Percentiles rank a stretch among this genome's conserved stretches.
Conservation (phyloP, 2,329 filamentous ascomycete genomes). For the Colletotrichum sp. region DNA sequence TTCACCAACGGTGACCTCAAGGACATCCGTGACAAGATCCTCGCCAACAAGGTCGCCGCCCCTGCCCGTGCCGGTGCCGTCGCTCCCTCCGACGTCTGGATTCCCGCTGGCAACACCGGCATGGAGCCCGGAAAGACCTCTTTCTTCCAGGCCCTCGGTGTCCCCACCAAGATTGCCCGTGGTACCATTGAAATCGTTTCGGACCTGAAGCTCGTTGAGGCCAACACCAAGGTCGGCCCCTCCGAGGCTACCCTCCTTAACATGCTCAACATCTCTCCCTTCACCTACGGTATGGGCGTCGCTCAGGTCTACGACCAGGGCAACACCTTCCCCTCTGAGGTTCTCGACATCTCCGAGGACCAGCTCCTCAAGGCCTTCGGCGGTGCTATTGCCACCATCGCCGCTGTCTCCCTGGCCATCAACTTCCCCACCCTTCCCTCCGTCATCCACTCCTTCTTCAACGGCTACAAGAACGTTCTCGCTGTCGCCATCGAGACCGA, state of each 20-base stretch:
- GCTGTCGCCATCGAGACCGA: slow-evolving; percentile 90
- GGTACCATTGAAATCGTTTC: slow-evolving; percentile 99
- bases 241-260: slow-evolving; percentile 99
- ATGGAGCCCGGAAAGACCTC: slow-evolving; percentile 99
- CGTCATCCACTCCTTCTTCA: slow-evolving; percentile 95
- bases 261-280: slow-evolving; percentile 99
- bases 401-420: slow-evolving; percentile 87
- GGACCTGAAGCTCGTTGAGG: slow-evolving; percentile 97
- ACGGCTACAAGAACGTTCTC: slow-evolving; percentile 96
- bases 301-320: slow-evolving; percentile 97
- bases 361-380: slow-evolving; percentile 88
- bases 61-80: slow-evolving; percentile 97
- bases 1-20: slow-evolving; percentile 99
- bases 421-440: slow-evolving; percentile 97
- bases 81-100: slow-evolving; percentile 90
- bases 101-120: slow-evolving; percentile 98
- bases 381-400: slow-evolving; percentile 84
- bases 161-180: slow-evolving; percentile 99
- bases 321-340: slow-evolving; percentile 84
- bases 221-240: slow-evolving; percentile 91
- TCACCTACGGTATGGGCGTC: slow-evolving; percentile 99
- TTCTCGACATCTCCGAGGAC: slow-evolving; percentile 93
- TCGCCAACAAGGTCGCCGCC: slow-evolving; percentile 96
- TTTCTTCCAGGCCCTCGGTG: slow-evolving; percentile 99
- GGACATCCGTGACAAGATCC: slow-evolving; percentile 89